Conservation (phyloP, 257 asterid species). For the Lithospermum erythrorhizon region DNA sequence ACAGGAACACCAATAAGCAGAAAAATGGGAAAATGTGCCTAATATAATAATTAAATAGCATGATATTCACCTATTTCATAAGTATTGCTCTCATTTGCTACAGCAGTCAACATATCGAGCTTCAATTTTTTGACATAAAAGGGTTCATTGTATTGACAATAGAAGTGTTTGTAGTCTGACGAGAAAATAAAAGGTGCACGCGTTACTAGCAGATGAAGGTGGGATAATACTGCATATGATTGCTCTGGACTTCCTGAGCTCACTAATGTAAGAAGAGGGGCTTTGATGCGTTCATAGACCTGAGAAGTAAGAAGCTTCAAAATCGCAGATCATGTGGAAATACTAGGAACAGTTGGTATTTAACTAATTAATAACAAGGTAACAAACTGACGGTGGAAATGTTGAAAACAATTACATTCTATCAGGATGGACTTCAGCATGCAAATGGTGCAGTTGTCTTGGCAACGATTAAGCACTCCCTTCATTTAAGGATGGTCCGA, state of each 20-base stretch:
- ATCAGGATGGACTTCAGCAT: conserved; percentile 71
- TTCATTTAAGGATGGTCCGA: no score
- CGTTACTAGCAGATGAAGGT: conserved; percentile 91
- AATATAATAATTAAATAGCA: not conserved
- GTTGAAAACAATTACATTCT: no score
- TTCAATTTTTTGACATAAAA: conserved; percentile 94
- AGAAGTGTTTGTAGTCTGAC: conserved; percentile 94
- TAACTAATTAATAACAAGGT: not conserved
- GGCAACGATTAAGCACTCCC: conserved; percentile 85
- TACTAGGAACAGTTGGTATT: conserved; percentile 5
- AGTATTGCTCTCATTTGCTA: conserved; percentile 96
- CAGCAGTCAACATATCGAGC: conserved; percentile 98
- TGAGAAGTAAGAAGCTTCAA: conserved; percentile 16
- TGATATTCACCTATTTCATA: conserved; percentile 75
- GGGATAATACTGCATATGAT: conserved; percentile 89
- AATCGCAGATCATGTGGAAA: not conserved
- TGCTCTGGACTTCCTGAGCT: conserved; percentile 99
- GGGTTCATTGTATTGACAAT: conserved; percentile 96
- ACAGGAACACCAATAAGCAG: conserved; percentile 1
- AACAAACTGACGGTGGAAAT: no score
- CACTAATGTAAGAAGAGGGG: conserved; percentile 91
- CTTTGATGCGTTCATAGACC: conserved; percentile 99
- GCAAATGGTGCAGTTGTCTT: conserved; percentile 99
- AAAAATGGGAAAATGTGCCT: not conserved
- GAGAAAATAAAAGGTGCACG: conserved; percentile 95